A percentile compares a stretch with the other conserved stretches of the same genome.
Evolutionary conservation across 768 basidiomycete species (phyloP).

Genomic region (Lactifluus volemus): DNA sequence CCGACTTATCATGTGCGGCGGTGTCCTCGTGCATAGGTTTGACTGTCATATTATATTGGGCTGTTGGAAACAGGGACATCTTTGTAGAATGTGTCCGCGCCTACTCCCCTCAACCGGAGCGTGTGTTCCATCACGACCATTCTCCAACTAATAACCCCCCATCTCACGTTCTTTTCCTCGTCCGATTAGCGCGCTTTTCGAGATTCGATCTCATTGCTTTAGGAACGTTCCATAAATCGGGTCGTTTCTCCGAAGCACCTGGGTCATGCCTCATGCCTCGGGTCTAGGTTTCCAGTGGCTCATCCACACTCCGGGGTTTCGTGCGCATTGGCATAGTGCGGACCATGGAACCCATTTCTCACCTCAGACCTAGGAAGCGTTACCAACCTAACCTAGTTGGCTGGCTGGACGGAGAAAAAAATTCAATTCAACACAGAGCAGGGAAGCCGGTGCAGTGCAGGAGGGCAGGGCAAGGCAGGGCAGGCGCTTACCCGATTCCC

Average conservation of each 20-base stretch:
- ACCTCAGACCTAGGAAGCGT: neutral
- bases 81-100: neutral
- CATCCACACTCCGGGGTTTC: neutral
- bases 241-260: neutral
- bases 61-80: neutral
- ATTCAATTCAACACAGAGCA: neutral
- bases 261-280: conserved; percentile 5
- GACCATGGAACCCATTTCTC: neutral
- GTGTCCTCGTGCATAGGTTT: neutral
- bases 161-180: neutral
- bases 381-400: neutral
- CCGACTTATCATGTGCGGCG: neutral
- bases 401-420: neutral
- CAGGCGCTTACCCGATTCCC: neutral
- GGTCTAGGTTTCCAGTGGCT: neutral
- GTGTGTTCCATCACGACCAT: neutral
- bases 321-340: neutral
- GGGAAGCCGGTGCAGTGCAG: no score
- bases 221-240: conserved; percentile 11
- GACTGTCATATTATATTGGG: neutral
- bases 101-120: neutral
- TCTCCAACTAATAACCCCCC: neutral
- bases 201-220: neutral
- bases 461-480: conserved; percentile 6
- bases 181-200: neutral